Base-by-base conservation (phyloP, 192 early-diverging fungal species). In the Backusella circina region DNA sequence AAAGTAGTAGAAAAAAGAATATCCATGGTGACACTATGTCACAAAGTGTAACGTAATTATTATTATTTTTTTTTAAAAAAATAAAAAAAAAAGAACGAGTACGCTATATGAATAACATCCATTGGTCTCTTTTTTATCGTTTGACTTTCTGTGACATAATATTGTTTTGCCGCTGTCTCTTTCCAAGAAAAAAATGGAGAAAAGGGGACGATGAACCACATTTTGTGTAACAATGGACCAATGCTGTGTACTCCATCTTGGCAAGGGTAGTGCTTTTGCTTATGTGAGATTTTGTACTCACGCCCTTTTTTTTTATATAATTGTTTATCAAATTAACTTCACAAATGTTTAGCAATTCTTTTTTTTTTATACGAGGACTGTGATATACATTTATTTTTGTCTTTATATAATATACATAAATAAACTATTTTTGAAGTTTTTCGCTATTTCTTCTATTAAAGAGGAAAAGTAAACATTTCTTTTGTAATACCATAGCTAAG, bases 271-370 rank as follows among this genome's bases (percentile, higher is more conserved):
- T 23, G 3, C n/a, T 28, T 61, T 61, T 61, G 54, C 54, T 61
- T 61, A 61, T 61, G 54, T 61, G 54, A 61, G 54, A 61, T 61
- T 61, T 61, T 61, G 54, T 61, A 61, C 54, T 61, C 54, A 61
- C 21, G 54, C 54, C 54, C 54, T n/a, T 61, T 61, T 61, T 61
- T 26, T 26, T 57, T 61, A 61, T 61, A 28, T 61, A 61, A 61
- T 61, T 47, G 18, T 47, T 47, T 47, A 47, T 47, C 18, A 47
- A n/a, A 47, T 47, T 1, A 47, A 21, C 18, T 47, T 47, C n/a
- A 47, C 18, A 47, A 47, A n/a, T 47, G 18, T n/a, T 47, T 4
- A 47, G 44, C 6, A n/a, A n/a, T n/a, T n/a, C n/a, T n/a, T n/a
- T n/a, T n/a, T n/a, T n/a, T n/a, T 3, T 35, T 47, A 47, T 6